Evolutionary conservation across 495 filamentous ascomycete species (phyloP).

Genomic region (Pyrenula massariospora): DNA sequence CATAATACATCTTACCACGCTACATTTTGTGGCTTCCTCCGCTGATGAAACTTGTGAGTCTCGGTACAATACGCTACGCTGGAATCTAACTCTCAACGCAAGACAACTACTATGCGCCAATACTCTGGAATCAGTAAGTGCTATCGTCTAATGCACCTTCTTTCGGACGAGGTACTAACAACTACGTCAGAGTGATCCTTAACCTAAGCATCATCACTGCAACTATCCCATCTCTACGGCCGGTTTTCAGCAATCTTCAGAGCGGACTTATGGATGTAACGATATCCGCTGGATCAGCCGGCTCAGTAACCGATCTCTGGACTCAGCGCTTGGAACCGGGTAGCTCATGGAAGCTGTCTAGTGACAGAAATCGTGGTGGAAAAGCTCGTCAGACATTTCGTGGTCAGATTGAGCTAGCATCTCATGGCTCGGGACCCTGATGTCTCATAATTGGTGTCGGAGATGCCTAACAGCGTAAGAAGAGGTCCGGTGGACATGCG

Average conservation of each 20-base stretch:
- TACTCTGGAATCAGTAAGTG: background rate
- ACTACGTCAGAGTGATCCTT: background rate
- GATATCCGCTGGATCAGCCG: background rate
- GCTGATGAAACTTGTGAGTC: background rate
- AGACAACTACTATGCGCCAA: background rate
- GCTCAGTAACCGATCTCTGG: background rate
- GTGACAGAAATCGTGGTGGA: background rate
- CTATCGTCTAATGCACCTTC: background rate
- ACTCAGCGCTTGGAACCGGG: background rate
- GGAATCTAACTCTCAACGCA: background rate
- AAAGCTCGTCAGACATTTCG: background rate
- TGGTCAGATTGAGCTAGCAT: background rate
- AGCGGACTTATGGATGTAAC: background rate
- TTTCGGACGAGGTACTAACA: background rate
- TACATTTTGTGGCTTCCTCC: background rate
- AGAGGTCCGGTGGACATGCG: background rate
- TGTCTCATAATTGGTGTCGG: background rate
- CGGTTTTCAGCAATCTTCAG: background rate
- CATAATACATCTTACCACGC: background rate
- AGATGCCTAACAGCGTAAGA: background rate
- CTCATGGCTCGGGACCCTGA: background rate
- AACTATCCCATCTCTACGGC: background rate
- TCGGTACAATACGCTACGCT: background rate
- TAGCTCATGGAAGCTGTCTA: background rate
- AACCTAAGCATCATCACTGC: background rate